Base-by-base conservation (phyloP, 1,139 yeast genomes). In the Yamadazyma atmosphaerica region DNA sequence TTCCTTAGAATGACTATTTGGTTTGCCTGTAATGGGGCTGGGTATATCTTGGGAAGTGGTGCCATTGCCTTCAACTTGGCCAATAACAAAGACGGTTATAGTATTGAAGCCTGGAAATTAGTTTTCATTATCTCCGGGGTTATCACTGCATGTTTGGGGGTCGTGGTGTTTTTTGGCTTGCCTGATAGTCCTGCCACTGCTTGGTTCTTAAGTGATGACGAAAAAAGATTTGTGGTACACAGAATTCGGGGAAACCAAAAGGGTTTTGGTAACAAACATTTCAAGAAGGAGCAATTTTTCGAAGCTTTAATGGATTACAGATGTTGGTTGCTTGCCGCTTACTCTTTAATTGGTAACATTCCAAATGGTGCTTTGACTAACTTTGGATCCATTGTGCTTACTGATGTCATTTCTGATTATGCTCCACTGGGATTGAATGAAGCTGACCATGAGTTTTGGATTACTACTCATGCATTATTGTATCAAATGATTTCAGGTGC, bases 261-360 rank as follows among this genome's bases (percentile, higher is more conserved):
- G 50, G 83, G 85, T 12, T 76, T 79, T 43, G 83, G 83, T 36
- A 75, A 75, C 47, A 69, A 65, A 41, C 63, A 66, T 32, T 70
- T 78, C 58, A 81, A 82, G 48, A 61, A 55, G 54, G 58, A 74
- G 35, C 89, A 83, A 52, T 63, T 79, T 31, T 56, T 55, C 14
- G 79, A 81, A 50, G 81, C 86, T 2, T 68, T 80, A 55, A 49
- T 49, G 1, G 80, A 74, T 47, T 37, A 56, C 36, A 63, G 65
- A 40, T 67, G 74, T 7, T 72, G 73, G 69, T 40, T 81, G 23
- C 71, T 74, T 47, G 48, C 56, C 33, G 34, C 56, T 10, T 60
- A 53, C 44, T 61, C 65, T 3, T 38, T 64, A 2, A 45, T 61
- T 24, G 43, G 44, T 16, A 54, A 63, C 41, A 58, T 66, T 28